A percentile compares a stretch with the other conserved stretches of the same genome.
phyloP scores from a whole-genome alignment of 805 yeast species.

The Sugiyamaella lignohabitans region DNA sequence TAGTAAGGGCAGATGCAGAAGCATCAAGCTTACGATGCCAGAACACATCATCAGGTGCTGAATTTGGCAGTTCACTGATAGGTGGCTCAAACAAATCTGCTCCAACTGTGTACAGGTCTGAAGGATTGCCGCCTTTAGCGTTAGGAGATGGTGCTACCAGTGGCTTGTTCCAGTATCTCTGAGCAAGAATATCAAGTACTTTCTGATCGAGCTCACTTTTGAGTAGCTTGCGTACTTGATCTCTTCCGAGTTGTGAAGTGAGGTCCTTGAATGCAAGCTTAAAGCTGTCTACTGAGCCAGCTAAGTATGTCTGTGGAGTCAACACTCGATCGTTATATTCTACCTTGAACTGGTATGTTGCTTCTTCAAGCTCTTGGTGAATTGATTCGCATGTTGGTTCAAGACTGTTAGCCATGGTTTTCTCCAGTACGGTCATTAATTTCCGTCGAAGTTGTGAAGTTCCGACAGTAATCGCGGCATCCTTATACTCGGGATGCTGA shows the following conservation, averaged over 20 bases:
- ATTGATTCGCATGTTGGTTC: constrained; percentile 83
- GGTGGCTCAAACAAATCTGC: constrained; percentile 38
- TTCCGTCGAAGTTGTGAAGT: constrained; percentile 70
- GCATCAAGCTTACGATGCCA: constrained; percentile 88
- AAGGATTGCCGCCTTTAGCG: constrained; percentile 10
- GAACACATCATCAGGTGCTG: constrained; percentile 60
- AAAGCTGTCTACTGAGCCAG: constrained; percentile 82
- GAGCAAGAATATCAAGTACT: constrained; percentile 79
- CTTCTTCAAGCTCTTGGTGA: constrained; percentile 87
- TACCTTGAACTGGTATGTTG: constrained; percentile 87
- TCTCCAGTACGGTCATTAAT: constrained; percentile 79
- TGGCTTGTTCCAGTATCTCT: constrained; percentile 84
- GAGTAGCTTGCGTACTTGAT: constrained; percentile 70
- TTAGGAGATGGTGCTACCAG: constrained; percentile 5
- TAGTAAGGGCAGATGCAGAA: constrained; percentile 77
- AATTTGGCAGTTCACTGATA: constrained; percentile 48
- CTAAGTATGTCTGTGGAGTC: constrained; percentile 90
- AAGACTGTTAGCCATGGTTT: constrained; percentile 81
- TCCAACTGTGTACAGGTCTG: constrained; percentile 9
- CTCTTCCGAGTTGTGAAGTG: constrained; percentile 72
- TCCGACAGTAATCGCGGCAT: constrained; percentile 55
- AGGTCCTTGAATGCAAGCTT: constrained; percentile 84
- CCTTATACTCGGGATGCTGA: constrained; percentile 54
- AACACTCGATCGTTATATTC: constrained; percentile 92
- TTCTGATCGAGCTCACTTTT: constrained; percentile 84